Evolutionary conservation across 1,139 yeast species (phyloP).

Genomic region (Nadsonia commutata): DNA sequence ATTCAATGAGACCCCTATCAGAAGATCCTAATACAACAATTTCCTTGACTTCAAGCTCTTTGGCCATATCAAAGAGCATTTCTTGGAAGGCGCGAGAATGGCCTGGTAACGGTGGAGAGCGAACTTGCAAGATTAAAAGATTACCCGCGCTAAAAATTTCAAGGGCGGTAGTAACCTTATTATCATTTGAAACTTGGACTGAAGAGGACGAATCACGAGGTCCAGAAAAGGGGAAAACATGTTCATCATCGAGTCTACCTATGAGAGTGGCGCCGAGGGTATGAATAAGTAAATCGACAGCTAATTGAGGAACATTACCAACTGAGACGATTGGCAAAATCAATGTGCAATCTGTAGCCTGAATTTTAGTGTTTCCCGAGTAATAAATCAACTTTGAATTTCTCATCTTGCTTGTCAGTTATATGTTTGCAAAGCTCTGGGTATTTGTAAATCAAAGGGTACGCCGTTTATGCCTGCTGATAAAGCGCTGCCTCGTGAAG

Average conservation of each 20-base stretch:
- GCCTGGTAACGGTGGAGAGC: slow-evolving; percentile 73
- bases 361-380: slow-evolving; percentile 1
- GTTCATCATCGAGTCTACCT: slow-evolving; percentile 41
- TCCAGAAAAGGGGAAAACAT: slow-evolving; percentile 70
- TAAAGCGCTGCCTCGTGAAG: not conserved
- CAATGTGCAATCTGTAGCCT: slow-evolving; percentile 18
- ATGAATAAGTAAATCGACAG: slow-evolving; percentile 60
- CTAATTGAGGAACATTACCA: slow-evolving; percentile 81
- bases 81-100: slow-evolving; percentile 39
- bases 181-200: not conserved
- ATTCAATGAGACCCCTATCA: slow-evolving; percentile 33
- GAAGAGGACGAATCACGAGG: slow-evolving; percentile 38
- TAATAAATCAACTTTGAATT: not conserved
- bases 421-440: too few species aligned
- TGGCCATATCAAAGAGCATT: slow-evolving; percentile 38
- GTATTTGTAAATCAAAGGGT: not conserved
- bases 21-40: slow-evolving; percentile 55
- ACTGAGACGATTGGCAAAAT: slow-evolving; percentile 69
- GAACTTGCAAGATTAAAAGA: slow-evolving; percentile 54
- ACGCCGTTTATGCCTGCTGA: not conserved
- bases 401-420: too few species aligned
- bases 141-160: slow-evolving; percentile 24
- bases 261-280: slow-evolving; percentile 39
- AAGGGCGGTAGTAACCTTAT: slow-evolving; percentile 23
- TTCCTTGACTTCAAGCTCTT: slow-evolving; percentile 27